A percentile compares a stretch with the other conserved stretches of the same genome.
Conservation (phyloP, 345 rosid genomes). For the Salix udensis region DNA sequence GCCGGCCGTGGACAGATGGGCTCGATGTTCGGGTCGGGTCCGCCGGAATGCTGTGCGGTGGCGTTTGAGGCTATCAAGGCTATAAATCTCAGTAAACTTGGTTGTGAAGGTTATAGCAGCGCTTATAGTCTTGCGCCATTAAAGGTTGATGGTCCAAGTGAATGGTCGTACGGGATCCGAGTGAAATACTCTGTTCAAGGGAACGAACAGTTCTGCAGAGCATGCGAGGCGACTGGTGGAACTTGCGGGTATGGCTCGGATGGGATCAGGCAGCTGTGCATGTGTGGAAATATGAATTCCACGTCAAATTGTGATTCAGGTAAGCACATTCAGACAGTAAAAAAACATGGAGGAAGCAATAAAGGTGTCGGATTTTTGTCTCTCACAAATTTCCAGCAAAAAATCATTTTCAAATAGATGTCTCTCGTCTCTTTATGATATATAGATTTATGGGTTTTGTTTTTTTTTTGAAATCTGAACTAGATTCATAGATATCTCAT, state of each 20-base stretch:
- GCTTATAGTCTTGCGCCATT: conserved; percentile 73
- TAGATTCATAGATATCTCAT: no score
- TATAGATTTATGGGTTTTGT: no score
- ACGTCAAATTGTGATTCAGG: conserved; percentile 84
- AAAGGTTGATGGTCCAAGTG: conserved; percentile 43
- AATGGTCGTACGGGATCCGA: conserved; percentile 77
- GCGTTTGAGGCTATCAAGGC: conserved; percentile 69
- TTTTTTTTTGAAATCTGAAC: no score
- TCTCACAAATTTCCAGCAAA: no score
- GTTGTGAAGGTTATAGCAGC: conserved; percentile 83
- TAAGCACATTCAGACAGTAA: not conserved
- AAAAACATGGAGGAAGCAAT: no score
- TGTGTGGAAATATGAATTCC: conserved; percentile 63
- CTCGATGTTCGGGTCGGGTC: conserved; percentile 43
- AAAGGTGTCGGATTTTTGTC: no score
- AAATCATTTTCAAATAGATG: no score
- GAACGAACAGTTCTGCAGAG: conserved; percentile 62
- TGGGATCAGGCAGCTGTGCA: conserved; percentile 63
- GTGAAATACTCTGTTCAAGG: conserved; percentile 73
- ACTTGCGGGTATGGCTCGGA: conserved; percentile 67
- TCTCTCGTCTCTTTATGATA: no score
- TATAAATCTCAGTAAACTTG: conserved; percentile 60
- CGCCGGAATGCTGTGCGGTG: conserved; percentile 79
- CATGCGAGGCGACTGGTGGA: conserved; percentile 83
- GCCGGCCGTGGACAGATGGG: conserved; percentile 38